Evolutionary conservation across 2,329 filamentous ascomycete genomes (phyloP).

Genomic region (Truncatella angustata): DNA sequence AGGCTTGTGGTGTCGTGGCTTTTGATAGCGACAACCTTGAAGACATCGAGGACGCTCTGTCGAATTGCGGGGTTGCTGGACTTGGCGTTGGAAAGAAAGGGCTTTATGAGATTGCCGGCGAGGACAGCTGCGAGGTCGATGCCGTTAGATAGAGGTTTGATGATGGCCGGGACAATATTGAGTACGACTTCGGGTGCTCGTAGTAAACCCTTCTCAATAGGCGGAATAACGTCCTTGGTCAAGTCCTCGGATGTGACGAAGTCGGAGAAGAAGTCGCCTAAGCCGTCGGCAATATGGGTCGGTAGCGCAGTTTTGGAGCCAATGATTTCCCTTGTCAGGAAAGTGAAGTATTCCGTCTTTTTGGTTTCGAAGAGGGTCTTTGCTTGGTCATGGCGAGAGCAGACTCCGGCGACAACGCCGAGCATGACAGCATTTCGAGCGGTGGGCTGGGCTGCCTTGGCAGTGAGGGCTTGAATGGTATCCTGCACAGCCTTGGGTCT

Average conservation of each 20-base stretch:
- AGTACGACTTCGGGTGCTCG: constrained; percentile 88
- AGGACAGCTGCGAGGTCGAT: constrained; percentile 79
- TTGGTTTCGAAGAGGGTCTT: constrained; percentile 61
- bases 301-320: constrained; percentile 73
- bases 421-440: constrained; percentile 75
- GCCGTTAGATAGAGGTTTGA: constrained; percentile 64
- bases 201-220: constrained; percentile 84
- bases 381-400: constrained; percentile 64
- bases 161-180: constrained; percentile 71
- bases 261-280: constrained; percentile 77
- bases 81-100: constrained; percentile 84
- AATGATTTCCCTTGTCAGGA: constrained; percentile 82
- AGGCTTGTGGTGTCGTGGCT: constrained; percentile 53
- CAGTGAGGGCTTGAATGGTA: constrained; percentile 64
- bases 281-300: constrained; percentile 66
- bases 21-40: constrained; percentile 61
- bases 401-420: constrained; percentile 85
- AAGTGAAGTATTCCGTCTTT: constrained; percentile 74
- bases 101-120: constrained; percentile 73
- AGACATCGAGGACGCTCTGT: constrained; percentile 71
- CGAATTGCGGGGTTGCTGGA: constrained; percentile 81
- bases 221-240: constrained; percentile 70
- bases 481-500: constrained; percentile 61
- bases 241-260: constrained; percentile 76
- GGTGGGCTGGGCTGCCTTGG: constrained; percentile 62